A percentile compares a stretch with the other conserved stretches of the same genome.
These are phyloP conservation scores for Rhytidiadelphus loreus DNA, from an alignment of 225 moss, liverwort and hornwort genomes.

Conservation along the genomic window DNA sequence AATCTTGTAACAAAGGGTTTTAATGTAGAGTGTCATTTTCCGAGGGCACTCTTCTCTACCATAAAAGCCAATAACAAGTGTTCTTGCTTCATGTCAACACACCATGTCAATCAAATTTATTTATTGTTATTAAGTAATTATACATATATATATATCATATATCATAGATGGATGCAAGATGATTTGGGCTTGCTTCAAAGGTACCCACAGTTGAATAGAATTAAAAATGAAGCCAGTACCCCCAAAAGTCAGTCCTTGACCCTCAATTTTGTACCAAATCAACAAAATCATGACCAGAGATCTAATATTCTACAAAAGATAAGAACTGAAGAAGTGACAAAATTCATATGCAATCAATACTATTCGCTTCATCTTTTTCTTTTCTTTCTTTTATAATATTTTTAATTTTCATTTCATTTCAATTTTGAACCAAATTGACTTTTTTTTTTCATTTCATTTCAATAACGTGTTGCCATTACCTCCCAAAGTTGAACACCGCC, in stretches of 20 bases:
- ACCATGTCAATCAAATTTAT: no score
- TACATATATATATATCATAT: no score
- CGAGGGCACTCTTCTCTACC: neutral
- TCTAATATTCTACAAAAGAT: neutral
- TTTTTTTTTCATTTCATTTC: neutral
- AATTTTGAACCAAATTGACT: no score
- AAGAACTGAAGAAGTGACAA: neutral
- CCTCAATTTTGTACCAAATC: neutral
- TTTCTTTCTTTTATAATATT: neutral
- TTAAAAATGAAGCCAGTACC: neutral
- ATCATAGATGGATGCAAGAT: no score
- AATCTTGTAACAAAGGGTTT: neutral
- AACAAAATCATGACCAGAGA: neutral
- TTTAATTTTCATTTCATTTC: no score
- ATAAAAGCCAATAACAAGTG: no score
- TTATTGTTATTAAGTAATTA: no score
- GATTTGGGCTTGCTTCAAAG: no score
- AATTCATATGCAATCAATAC: neutral
- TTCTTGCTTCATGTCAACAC: no score
- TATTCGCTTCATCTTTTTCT: neutral
- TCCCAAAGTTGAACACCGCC: neutral
- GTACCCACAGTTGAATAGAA: neutral
- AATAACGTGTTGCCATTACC: neutral
- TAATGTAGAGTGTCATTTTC: fast-evolving
- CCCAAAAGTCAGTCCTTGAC: no score